Evolutionary conservation across 805 yeast genomes (phyloP).

Genomic region (Saccharomycopsis selenospora): DNA sequence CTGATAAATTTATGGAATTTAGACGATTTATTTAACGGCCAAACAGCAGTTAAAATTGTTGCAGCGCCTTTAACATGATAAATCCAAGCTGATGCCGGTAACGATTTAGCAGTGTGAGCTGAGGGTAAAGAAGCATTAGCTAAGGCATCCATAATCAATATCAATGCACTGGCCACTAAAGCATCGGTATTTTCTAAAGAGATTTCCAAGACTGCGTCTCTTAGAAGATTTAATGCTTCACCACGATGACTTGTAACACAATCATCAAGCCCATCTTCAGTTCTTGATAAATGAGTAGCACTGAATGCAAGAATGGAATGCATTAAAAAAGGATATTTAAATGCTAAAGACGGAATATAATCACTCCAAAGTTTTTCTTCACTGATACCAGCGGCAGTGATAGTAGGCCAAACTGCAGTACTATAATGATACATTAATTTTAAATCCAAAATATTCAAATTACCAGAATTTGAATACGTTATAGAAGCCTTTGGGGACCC

Average conservation of each 20-base stretch:
- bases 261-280: conserved; percentile 68
- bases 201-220: conserved; percentile 82
- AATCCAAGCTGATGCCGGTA: conserved; percentile 94
- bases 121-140: conserved; percentile 72
- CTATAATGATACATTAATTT: conserved; percentile 84
- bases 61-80: conserved; percentile 97
- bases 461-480: conserved; percentile 20
- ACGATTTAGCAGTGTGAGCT: conserved; percentile 35
- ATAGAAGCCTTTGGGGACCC: conserved; percentile 20
- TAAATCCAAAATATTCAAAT: conserved; percentile 66
- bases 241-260: conserved; percentile 82
- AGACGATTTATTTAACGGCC: conserved; percentile 74
- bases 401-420: conserved; percentile 75
- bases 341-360: conserved; percentile 84
- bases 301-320: conserved; percentile 85
- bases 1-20: conserved; percentile 64
- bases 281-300: conserved; percentile 82
- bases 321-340: conserved; percentile 84
- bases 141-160: conserved; percentile 84
- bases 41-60: conserved; percentile 89
- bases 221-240: conserved; percentile 69
- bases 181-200: conserved; percentile 87
- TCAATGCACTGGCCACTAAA: conserved; percentile 82
- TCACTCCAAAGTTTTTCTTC: conserved; percentile 80
- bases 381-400: conserved; percentile 85